phyloP scores from a whole-genome alignment of 2,329 filamentous ascomycete genomes.

The Alternaria sp. region DNA sequence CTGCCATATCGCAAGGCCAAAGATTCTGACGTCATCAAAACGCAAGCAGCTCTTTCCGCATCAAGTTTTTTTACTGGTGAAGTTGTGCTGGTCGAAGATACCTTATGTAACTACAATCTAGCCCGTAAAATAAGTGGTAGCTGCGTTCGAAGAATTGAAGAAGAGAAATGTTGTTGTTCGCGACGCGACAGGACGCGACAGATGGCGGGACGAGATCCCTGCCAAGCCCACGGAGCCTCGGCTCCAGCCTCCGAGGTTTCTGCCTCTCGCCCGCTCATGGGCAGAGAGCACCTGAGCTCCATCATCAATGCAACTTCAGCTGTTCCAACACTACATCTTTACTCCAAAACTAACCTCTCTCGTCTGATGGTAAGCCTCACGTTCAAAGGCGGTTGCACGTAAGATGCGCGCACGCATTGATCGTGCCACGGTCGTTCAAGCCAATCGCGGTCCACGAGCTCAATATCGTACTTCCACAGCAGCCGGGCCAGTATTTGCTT shows the following conservation, averaged over 20 bases:
- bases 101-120: background rate
- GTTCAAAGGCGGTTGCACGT: constrained; percentile 2
- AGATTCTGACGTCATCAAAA: background rate
- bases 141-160: background rate
- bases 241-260: background rate
- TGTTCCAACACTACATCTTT: background rate
- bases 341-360: background rate
- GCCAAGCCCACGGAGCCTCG: background rate
- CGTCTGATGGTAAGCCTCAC: background rate
- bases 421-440: background rate
- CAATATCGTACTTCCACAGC: background rate
- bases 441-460: constrained; percentile 2
- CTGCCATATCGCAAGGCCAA: background rate
- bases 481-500: constrained; percentile 2
- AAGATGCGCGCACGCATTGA: constrained; percentile 4
- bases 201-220: background rate
- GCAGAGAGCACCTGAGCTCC: background rate
- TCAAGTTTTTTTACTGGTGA: background rate
- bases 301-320: background rate
- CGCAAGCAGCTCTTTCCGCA: background rate
- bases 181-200: background rate
- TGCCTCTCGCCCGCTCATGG: background rate
- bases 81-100: background rate
- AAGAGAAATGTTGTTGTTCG: background rate
- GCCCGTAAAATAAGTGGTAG: background rate